These are phyloP conservation scores for Nevesoporus exiguus DNA, from an alignment of 768 basidiomycete species.

Conservation along the genomic window DNA sequence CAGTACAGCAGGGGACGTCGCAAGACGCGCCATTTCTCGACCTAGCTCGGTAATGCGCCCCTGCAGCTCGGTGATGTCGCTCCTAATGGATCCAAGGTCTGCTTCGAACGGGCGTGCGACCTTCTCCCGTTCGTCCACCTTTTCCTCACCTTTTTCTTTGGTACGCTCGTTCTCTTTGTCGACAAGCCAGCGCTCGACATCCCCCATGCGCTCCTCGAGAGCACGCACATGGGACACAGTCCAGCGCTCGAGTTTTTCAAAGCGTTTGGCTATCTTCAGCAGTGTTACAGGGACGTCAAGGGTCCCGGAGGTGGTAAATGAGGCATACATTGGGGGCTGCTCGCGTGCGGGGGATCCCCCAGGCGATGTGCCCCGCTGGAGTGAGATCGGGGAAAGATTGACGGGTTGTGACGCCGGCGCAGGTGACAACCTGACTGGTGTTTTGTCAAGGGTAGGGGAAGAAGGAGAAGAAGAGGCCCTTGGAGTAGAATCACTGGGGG, in stretches of 20 bases:
- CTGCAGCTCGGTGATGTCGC: conserved; percentile 70
- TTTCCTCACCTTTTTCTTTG: conserved; percentile 41
- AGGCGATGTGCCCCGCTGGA: conserved; percentile 45
- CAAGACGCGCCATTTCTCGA: conserved; percentile 74
- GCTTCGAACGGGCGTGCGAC: conserved; percentile 23
- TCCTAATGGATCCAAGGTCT: conserved; percentile 54
- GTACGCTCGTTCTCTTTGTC: conserved; percentile 67
- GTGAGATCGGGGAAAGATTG: conserved; percentile 63
- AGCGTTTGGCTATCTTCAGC: conserved; percentile 66
- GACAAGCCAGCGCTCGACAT: conserved; percentile 87
- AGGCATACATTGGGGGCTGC: conserved; percentile 70
- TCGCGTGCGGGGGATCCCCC: conserved; percentile 40
- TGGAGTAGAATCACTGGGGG: conserved; percentile 45
- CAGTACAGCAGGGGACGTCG: conserved; percentile 43
- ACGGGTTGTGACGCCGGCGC: conserved; percentile 40
- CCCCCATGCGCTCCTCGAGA: conserved; percentile 86
- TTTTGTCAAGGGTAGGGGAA: conserved; percentile 55
- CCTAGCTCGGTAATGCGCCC: conserved; percentile 73
- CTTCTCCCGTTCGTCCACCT: neutral
- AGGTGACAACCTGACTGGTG: conserved; percentile 30
- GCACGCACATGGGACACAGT: conserved; percentile 85
- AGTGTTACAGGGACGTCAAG: conserved; percentile 75
- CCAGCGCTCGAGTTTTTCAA: conserved; percentile 90
- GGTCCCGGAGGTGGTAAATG: conserved; percentile 66
- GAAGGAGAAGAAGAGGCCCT: conserved; percentile 50